phyloP scores from a whole-genome alignment of 768 basidiomycete species.

The Phlebiopsis gigantea region DNA sequence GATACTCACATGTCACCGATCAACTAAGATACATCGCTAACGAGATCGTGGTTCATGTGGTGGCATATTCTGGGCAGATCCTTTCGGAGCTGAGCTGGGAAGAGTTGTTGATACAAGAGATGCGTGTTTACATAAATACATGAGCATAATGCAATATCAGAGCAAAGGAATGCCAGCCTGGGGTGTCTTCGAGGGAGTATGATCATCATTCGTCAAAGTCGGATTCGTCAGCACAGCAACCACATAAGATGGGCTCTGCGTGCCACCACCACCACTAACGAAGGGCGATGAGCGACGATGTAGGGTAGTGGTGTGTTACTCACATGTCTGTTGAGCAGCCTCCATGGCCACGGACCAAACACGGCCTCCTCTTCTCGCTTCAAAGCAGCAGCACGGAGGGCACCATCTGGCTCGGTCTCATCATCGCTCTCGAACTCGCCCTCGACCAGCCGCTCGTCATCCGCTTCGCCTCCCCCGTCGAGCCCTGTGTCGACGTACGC shows the following conservation, averaged over 20 bases:
- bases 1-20: no score
- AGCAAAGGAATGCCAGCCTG: background rate
- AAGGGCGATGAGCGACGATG: background rate
- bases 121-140: background rate
- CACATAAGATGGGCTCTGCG: constrained; percentile 57
- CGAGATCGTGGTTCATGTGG: background rate
- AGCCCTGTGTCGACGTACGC: constrained; percentile 16
- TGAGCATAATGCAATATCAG: background rate
- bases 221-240: constrained; percentile 45
- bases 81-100: background rate
- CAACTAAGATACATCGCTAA: background rate
- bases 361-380: constrained; percentile 46
- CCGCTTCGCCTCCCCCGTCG: constrained; percentile 12
- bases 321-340: constrained; percentile 68
- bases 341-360: constrained; percentile 65
- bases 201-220: constrained; percentile 42
- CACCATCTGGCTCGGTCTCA: constrained; percentile 20
- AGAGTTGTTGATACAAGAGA: background rate
- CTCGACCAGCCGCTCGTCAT: constrained; percentile 16
- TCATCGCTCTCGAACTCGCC: constrained; percentile 20
- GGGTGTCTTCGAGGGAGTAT: constrained; percentile 2
- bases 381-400: constrained; percentile 27
- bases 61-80: background rate
- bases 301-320: constrained; percentile 21
- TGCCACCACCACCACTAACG: constrained; percentile 85